Percentiles rank a stretch among this genome's conserved stretches.
Evolutionary conservation across 371 early-diverging fungal genomes (phyloP).

Genomic region (Mucor indicus): DNA sequence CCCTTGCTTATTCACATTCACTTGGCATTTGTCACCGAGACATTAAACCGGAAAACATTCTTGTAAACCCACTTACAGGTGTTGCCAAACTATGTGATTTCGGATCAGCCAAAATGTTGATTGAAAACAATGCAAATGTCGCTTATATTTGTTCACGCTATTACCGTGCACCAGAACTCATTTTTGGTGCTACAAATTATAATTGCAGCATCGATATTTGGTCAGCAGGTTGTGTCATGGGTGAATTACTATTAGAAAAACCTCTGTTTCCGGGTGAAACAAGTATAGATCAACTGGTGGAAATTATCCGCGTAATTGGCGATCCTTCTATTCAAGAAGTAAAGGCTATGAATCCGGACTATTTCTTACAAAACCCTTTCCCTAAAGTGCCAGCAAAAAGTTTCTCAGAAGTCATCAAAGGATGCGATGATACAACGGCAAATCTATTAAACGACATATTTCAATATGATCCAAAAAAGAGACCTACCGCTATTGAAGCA

Average conservation of each 20-base stretch:
- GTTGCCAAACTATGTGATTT: slow-evolving; percentile 97
- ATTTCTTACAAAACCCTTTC: slow-evolving; percentile 92
- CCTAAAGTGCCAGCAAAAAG: slow-evolving; percentile 68
- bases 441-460: slow-evolving; percentile 86
- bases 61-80: slow-evolving; percentile 84
- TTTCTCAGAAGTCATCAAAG: slow-evolving; percentile 79
- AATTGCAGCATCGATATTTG: slow-evolving; percentile 89
- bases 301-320: slow-evolving; percentile 97
- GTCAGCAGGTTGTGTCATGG: slow-evolving; percentile 98
- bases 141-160: slow-evolving; percentile 97
- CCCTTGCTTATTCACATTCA: slow-evolving; percentile 94
- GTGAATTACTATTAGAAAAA: slow-evolving; percentile 90
- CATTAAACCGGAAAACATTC: slow-evolving; percentile 98
- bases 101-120: slow-evolving; percentile 94
- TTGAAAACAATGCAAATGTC: slow-evolving; percentile 89
- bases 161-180: slow-evolving; percentile 96
- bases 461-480: slow-evolving; percentile 89
- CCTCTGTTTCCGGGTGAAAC: slow-evolving; percentile 98
- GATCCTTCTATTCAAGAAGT: slow-evolving; percentile 95
- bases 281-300: slow-evolving; percentile 98
- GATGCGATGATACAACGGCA: too few species aligned
- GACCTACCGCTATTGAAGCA: slow-evolving; percentile 93
- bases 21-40: slow-evolving; percentile 91
- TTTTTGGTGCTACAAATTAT: slow-evolving; percentile 92
- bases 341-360: slow-evolving; percentile 90